Conservation (phyloP, 176 grass and related monocot species). For the Pontederia crassipes region DNA sequence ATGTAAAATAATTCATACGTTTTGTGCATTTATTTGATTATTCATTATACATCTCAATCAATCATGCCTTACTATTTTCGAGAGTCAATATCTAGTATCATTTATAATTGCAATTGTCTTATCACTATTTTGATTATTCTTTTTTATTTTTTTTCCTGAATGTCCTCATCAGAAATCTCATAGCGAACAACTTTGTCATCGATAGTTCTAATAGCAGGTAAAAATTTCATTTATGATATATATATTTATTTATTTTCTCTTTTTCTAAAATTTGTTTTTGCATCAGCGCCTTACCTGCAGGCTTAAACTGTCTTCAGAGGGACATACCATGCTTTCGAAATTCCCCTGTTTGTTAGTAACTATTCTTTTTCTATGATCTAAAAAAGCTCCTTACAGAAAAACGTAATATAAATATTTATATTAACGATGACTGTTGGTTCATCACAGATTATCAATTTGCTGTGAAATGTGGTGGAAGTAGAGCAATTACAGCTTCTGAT, state of each 20-base stretch:
- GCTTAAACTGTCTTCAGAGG: conserved; percentile 46
- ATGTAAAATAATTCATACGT: too few species aligned
- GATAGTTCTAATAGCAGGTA: conserved; percentile 60
- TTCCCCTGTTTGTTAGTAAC: conserved; percentile 43
- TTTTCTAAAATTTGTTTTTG: conserved; percentile 6
- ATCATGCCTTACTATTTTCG: too few species aligned
- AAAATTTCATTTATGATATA: not conserved
- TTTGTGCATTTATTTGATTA: too few species aligned
- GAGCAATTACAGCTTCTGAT: conserved; percentile 46
- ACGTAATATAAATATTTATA: not conserved
- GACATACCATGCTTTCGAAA: conserved; percentile 44
- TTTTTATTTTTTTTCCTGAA: conserved; percentile 8
- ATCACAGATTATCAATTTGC: conserved; percentile 53
- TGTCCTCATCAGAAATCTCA: conserved; percentile 55
- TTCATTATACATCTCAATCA: too few species aligned
- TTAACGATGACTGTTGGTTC: not conserved
- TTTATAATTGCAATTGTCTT: too few species aligned
- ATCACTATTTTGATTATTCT: not conserved
- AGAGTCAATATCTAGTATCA: too few species aligned
- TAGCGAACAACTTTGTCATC: conserved; percentile 62
- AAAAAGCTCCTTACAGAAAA: not conserved
- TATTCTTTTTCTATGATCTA: not conserved
- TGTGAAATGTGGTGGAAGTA: conserved; percentile 45
- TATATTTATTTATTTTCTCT: not conserved
- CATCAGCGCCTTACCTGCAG: conserved; percentile 46